phyloP scores from a whole-genome alignment of 176 grass and related monocot genomes.

The sorghum (Sorghum bicolor) region Sorghum_bicolor_NCBIv3 NC_012878.2:53728001-53728500 shows the following conservation, averaged over 20 bases:
- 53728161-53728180: neutral
- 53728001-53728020: neutral
- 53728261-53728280: neutral
- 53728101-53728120: conserved; percentile 40
- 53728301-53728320: neutral
- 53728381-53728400: neutral
- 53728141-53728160: neutral
- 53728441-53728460: neutral
- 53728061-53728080: conserved; percentile 46
- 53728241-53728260: conserved; percentile 38
- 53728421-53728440: neutral
- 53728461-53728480: neutral
- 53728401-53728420: neutral
- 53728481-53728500: neutral
- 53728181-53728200: conserved; percentile 4
- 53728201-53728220: neutral
- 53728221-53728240: conserved; percentile 27
- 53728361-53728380: neutral
- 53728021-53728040: neutral
- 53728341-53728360: conserved; percentile 4
- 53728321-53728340: neutral
- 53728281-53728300: neutral
- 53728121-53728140: neutral
- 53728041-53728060: neutral
- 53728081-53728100: conserved; percentile 32